These are phyloP conservation scores for Aschersonia sp. DNA, from an alignment of 2,329 filamentous ascomycete species.

Conservation along the genomic window DNA sequence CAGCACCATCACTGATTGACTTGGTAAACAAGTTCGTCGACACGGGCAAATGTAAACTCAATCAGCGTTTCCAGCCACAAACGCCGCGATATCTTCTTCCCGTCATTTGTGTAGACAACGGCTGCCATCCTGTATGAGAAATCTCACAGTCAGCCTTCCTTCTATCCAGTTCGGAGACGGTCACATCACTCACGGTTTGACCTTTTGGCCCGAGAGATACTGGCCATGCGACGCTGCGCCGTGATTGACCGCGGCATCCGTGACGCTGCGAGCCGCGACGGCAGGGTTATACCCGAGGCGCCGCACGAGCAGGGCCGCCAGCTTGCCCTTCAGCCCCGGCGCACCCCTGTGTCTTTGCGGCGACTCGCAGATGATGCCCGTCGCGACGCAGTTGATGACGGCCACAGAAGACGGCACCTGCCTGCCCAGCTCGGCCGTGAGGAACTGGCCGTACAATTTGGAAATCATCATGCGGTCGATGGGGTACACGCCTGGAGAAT, in stretches of 20 bases:
- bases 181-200: slow-evolving; percentile 3
- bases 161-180: not conserved
- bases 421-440: slow-evolving; percentile 14
- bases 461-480: slow-evolving; percentile 8
- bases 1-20: not conserved
- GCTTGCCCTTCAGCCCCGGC: not conserved
- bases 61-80: slow-evolving; percentile 8
- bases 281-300: slow-evolving; percentile 1
- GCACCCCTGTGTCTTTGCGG: slow-evolving; percentile 5
- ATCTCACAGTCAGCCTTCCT: not conserved
- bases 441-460: slow-evolving; percentile 18
- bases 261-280: slow-evolving; percentile 4
- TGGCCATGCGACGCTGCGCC: slow-evolving; percentile 2
- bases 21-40: slow-evolving; percentile 1
- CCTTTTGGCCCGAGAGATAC: slow-evolving; percentile 2
- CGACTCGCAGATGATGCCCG: slow-evolving; percentile 7
- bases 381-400: slow-evolving; percentile 8
- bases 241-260: slow-evolving; percentile 2
- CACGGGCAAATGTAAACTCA: slow-evolving; percentile 7
- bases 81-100: slow-evolving; percentile 1
- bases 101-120: slow-evolving; percentile 5
- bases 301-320: slow-evolving; percentile 1
- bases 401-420: slow-evolving; percentile 9
- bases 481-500: slow-evolving; percentile 1
- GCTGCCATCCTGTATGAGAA: slow-evolving; percentile 2